Evolutionary conservation across 2,329 filamentous ascomycete genomes (phyloP), one percentile per base, ranked within the genome.

Genomic region (Trichophyton mentagrophytes): DNA sequence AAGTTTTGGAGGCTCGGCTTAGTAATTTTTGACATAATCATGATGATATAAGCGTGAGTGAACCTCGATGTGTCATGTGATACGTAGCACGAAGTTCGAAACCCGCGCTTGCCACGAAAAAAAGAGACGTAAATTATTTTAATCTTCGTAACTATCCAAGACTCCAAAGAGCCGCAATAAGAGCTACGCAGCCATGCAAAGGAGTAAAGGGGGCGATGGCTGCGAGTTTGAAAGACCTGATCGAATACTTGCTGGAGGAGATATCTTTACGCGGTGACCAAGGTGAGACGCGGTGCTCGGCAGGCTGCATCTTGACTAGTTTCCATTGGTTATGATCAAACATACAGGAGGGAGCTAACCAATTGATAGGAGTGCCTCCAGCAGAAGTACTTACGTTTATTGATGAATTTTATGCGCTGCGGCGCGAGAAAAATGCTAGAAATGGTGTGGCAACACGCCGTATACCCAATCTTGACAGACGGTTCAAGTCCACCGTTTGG

Each of bases 201-300:
- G 49, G 27, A 55, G 38, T 13, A 61, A 59, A 58, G 20, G 27
- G 20, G 42, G 57, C 57, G 59, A 80, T 80, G 78, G 75, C 73
- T 59, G 74, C 72, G 62, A 79, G 79, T 60, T 73, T 83, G 62
- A 82, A 83, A 68, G 76, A 79, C 57, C 71, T 86, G 65, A 76
- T 85, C 63, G 78, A 84, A 67, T 80, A 77, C 71, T 68, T 85
- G 61, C 73, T 85, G 56, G 77, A 79, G 62, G 79, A 83, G 70
- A 79, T 85, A 69, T 82, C 82, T 25, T 75, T 85, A 55, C 78
- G 77, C 65, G 82, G 82, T 64, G 76, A 77, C 59, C 74, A 79
- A 76, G 83, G 83, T 84, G 74, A 67, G 80, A 22, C 25, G n/a
- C 27, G 25, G 20, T 75, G 63, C 65, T 25, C 30, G 46, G 9